phyloP scores from a whole-genome alignment of 257 asterid genomes.

The Jacaranda copaia region DNA sequence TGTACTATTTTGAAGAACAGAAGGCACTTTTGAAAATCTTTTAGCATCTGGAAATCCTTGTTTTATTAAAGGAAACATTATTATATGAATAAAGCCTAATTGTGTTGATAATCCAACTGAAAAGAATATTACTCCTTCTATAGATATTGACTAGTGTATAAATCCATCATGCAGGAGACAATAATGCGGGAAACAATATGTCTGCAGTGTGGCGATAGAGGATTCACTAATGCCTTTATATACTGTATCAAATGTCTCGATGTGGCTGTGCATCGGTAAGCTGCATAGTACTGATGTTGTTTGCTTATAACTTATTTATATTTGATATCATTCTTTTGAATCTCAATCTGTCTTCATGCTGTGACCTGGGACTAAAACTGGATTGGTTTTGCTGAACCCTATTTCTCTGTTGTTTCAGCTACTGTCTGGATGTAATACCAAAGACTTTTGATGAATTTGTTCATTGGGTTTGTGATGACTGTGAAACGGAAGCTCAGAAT shows the following conservation, averaged over 20 bases:
- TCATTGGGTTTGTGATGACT: constrained; percentile 73
- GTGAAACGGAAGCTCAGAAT: constrained; percentile 36
- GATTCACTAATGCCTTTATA: constrained; percentile 57
- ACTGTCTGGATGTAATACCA: constrained; percentile 67
- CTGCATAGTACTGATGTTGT: constrained; percentile 1
- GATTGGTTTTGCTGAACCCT: too few species aligned
- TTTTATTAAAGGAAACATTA: neutral
- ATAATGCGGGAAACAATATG: constrained; percentile 59
- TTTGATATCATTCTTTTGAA: too few species aligned
- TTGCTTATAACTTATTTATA: neutral
- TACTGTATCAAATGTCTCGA: constrained; percentile 66
- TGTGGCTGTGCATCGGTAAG: constrained; percentile 74
- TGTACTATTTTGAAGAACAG: too few species aligned
- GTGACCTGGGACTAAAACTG: too few species aligned
- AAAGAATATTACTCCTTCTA: neutral
- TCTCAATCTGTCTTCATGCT: too few species aligned
- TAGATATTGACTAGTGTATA: constrained; percentile 11
- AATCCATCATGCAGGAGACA: constrained; percentile 52
- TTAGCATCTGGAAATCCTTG: too few species aligned
- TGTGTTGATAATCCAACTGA: neutral
- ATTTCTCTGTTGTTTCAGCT: constrained; percentile 51
- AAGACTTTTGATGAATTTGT: constrained; percentile 60
- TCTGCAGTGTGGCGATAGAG: constrained; percentile 68
- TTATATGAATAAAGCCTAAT: neutral
- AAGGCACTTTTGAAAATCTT: too few species aligned